Conservation (phyloP, 495 filamentous ascomycete genomes). For the Penicillium manginii region DNA sequence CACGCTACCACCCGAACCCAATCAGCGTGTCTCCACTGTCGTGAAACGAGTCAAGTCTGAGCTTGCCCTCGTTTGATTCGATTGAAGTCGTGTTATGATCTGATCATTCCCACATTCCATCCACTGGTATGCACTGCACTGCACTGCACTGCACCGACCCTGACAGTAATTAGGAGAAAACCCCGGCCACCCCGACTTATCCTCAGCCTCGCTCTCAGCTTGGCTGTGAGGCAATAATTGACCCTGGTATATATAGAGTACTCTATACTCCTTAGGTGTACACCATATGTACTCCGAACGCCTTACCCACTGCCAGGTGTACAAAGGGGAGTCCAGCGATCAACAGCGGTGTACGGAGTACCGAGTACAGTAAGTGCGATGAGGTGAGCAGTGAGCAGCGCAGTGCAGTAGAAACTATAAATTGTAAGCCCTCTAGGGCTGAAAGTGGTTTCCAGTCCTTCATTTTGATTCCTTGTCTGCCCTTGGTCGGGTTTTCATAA, state of each 20-base stretch:
- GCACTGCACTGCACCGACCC: background rate
- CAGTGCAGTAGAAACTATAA: background rate
- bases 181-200: background rate
- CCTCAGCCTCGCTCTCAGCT: background rate
- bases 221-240: background rate
- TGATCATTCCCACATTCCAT: slow-evolving; percentile 18
- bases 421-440: background rate
- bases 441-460: background rate
- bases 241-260: too few species aligned
- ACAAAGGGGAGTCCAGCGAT: background rate
- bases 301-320: too few species aligned
- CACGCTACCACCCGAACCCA: slow-evolving; percentile 20
- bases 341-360: background rate
- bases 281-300: too few species aligned
- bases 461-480: background rate
- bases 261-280: too few species aligned
- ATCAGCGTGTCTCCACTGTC: slow-evolving; percentile 21
- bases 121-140: background rate
- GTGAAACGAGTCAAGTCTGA: background rate
- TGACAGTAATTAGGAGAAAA: background rate
- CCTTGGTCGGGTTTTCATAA: background rate
- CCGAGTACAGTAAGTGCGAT: too few species aligned
- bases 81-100: background rate
- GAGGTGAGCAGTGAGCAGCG: background rate
- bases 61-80: background rate